These are phyloP conservation scores for Clausena lansium DNA, from an alignment of 345 rosid species.

Conservation along the genomic window DNA sequence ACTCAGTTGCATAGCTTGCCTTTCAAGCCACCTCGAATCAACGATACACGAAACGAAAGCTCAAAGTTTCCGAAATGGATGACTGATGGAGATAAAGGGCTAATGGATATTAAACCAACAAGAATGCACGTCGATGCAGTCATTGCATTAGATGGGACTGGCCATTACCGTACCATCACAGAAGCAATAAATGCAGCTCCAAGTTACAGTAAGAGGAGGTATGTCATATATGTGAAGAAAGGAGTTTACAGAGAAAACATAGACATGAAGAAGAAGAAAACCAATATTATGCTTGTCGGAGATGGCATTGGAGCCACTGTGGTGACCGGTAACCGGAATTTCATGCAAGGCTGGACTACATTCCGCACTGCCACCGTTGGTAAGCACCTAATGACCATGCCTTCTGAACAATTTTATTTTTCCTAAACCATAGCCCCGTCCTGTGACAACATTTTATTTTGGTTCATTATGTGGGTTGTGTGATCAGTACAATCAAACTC, in stretches of 20 bases:
- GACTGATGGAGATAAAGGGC: conserved; percentile 52
- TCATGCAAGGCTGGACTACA: conserved; percentile 91
- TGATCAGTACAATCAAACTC: too few relatives aligned
- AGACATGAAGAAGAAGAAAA: conserved; percentile 70
- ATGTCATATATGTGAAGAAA: conserved; percentile 61
- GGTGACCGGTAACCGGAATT: conserved; percentile 67
- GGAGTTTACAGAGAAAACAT: conserved; percentile 78
- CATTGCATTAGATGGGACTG: conserved; percentile 74
- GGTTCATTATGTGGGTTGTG: too few relatives aligned
- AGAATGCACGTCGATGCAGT: conserved; percentile 40
- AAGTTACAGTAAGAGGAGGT: conserved; percentile 59
- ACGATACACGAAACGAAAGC: background rate
- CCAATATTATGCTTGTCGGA: conserved; percentile 72
- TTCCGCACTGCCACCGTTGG: conserved; percentile 95
- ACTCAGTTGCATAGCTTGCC: conserved; percentile 64
- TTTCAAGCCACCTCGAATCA: conserved; percentile 47
- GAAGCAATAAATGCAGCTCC: conserved; percentile 79
- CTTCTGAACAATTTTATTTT: background rate
- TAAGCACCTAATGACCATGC: conserved; percentile 18
- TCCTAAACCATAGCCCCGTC: background rate
- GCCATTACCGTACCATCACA: conserved; percentile 55
- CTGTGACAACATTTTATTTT: background rate
- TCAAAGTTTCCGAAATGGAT: conserved; percentile 60
- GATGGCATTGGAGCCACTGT: conserved; percentile 74
- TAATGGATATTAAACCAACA: conserved; percentile 28